These are phyloP conservation scores for Gnomoniopsis sp. DNA, from an alignment of 2,329 filamentous ascomycete species.

Conservation along the genomic window DNA sequence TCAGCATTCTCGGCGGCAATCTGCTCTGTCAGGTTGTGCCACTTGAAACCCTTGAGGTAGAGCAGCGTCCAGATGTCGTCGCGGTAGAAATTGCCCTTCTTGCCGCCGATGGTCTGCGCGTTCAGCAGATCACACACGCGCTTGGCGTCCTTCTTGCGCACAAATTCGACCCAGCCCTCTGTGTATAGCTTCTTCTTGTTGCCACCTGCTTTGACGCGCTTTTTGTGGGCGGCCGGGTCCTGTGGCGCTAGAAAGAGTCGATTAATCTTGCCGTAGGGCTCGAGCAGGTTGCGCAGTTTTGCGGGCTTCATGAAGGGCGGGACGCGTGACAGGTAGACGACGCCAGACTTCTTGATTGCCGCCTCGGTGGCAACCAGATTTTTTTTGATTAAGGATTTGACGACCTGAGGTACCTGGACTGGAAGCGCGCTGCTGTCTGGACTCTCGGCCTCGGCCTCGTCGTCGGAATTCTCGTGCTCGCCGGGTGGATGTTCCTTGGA, in stretches of 20 bases:
- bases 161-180: conserved; percentile 85
- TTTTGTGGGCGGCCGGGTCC: conserved; percentile 61
- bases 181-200: conserved; percentile 81
- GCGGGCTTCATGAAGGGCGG: conserved; percentile 86
- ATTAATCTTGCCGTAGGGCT: conserved; percentile 71
- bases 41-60: conserved; percentile 82
- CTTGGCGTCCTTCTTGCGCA: conserved; percentile 73
- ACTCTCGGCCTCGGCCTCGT: conserved; percentile 21
- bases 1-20: conserved; percentile 81
- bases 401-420: not conserved
- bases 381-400: conserved; percentile 58
- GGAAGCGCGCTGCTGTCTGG: conserved; percentile 26
- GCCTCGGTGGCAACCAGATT: conserved; percentile 64
- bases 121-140: conserved; percentile 74
- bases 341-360: conserved; percentile 69
- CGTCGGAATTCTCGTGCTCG: conserved; percentile 17
- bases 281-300: conserved; percentile 71
- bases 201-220: conserved; percentile 68
- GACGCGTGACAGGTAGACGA: conserved; percentile 79
- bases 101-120: conserved; percentile 73
- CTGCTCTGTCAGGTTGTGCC: conserved; percentile 71
- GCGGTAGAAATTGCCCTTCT: conserved; percentile 79
- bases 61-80: conserved; percentile 85
- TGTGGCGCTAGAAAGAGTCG: conserved; percentile 79
- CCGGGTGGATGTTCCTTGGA: not conserved